Evolutionary conservation across 768 basidiomycete genomes (phyloP).

Genomic region (Suillus tomentosus): DNA sequence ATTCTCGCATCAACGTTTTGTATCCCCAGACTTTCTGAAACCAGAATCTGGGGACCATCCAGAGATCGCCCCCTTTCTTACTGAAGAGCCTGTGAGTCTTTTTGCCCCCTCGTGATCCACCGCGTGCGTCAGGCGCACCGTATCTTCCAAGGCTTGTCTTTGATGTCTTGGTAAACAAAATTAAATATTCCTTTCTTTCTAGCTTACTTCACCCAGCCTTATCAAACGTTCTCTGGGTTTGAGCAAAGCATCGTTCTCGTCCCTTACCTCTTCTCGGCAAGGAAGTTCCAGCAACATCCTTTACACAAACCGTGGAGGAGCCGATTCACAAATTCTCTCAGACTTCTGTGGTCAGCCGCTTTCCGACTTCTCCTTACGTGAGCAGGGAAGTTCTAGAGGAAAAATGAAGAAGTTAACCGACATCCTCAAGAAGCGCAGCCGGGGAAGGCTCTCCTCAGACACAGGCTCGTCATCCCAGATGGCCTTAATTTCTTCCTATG

Average conservation of each 20-base stretch:
- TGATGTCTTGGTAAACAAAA: neutral
- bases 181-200: slow-evolving; percentile 8
- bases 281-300: slow-evolving; percentile 35
- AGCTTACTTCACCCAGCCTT: slow-evolving; percentile 15
- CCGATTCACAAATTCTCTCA: slow-evolving; percentile 31
- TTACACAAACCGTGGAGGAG: slow-evolving; percentile 26
- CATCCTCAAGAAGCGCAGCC: slow-evolving; percentile 43
- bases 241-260: slow-evolving; percentile 37
- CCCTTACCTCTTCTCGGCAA: slow-evolving; percentile 37
- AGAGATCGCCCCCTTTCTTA: slow-evolving; percentile 15
- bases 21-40: neutral
- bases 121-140: neutral
- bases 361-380: slow-evolving; percentile 37
- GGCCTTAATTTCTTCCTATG: slow-evolving; percentile 3
- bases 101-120: slow-evolving; percentile 6
- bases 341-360: slow-evolving; percentile 33
- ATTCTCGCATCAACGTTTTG: slow-evolving; percentile 7
- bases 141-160: slow-evolving; percentile 7
- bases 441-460: slow-evolving; percentile 41
- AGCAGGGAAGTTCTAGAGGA: slow-evolving; percentile 38
- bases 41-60: slow-evolving; percentile 6
- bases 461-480: slow-evolving; percentile 1
- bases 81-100: slow-evolving; percentile 11
- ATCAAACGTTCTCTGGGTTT: slow-evolving; percentile 25
- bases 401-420: slow-evolving; percentile 26